Percentiles rank a stretch among this genome's conserved stretches.
Evolutionary conservation across 2,329 filamentous ascomycete species (phyloP).

Genomic region (Ustilaginoidea virens): DNA sequence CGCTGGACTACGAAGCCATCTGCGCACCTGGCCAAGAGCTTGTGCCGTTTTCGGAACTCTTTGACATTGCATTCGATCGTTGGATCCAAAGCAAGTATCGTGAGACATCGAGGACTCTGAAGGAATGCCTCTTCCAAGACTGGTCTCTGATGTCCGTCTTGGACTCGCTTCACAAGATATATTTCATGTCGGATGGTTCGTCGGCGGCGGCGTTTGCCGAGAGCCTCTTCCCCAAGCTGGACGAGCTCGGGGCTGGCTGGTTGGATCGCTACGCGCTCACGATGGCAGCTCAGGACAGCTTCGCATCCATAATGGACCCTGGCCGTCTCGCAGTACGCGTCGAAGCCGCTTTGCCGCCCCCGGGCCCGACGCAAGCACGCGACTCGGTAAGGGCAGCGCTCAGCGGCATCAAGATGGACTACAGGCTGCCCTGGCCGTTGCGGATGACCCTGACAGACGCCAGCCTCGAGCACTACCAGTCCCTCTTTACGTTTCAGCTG

Average conservation of each 20-base stretch:
- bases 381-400: slow-evolving; percentile 43
- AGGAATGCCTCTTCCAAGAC: slow-evolving; percentile 48
- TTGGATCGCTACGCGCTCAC: slow-evolving; percentile 70
- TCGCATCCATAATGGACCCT: slow-evolving; percentile 40
- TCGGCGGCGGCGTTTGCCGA: slow-evolving; percentile 49
- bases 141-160: slow-evolving; percentile 54
- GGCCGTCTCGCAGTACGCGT: slow-evolving; percentile 48
- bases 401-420: slow-evolving; percentile 47
- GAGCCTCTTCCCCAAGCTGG: slow-evolving; percentile 61
- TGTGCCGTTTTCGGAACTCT: slow-evolving; percentile 59
- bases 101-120: slow-evolving; percentile 50
- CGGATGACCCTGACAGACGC: slow-evolving; percentile 58
- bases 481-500: slow-evolving; percentile 59
- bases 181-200: slow-evolving; percentile 61
- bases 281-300: slow-evolving; percentile 60
- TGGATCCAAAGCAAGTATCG: slow-evolving; percentile 67
- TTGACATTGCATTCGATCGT: slow-evolving; percentile 53
- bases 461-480: slow-evolving; percentile 51
- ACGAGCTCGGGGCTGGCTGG: slow-evolving; percentile 47
- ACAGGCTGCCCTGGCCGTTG: slow-evolving; percentile 50
- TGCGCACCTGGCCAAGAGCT: slow-evolving; percentile 32
- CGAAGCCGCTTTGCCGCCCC: slow-evolving; percentile 21
- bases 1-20: slow-evolving; percentile 41
- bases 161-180: slow-evolving; percentile 53
- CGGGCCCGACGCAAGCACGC: slow-evolving; percentile 29